These are phyloP conservation scores for Cordyceps pruinosa DNA, from an alignment of 2,329 filamentous ascomycete species.

Conservation along the genomic window DNA sequence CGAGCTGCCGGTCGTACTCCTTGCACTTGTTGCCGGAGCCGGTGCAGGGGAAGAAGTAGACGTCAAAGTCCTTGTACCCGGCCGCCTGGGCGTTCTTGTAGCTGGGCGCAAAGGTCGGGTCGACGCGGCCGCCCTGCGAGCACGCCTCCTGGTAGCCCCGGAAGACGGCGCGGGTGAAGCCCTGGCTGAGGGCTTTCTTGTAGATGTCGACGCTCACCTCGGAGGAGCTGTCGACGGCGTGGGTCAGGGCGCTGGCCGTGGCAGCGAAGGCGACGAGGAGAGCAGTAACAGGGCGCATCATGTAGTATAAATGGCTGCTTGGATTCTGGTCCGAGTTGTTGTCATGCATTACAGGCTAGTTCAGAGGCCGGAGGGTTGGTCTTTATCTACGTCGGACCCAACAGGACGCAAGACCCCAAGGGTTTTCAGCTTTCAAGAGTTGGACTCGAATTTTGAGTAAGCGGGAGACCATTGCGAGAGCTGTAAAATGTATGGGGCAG, in stretches of 20 bases:
- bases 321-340: background rate
- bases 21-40: constrained; percentile 12
- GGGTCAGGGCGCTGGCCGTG: constrained; percentile 3
- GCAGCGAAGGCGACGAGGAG: background rate
- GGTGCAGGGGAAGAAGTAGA: constrained; percentile 12
- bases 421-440: background rate
- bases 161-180: constrained; percentile 12
- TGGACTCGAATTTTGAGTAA: background rate
- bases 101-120: constrained; percentile 12
- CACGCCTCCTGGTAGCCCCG: constrained; percentile 13
- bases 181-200: constrained; percentile 11
- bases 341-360: no score
- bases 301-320: background rate
- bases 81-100: constrained; percentile 9
- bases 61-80: constrained; percentile 13
- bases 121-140: constrained; percentile 11
- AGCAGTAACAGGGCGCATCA: background rate
- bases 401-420: background rate
- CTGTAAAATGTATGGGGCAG: background rate
- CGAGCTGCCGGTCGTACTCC: constrained; percentile 8
- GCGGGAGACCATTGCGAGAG: background rate
- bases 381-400: background rate
- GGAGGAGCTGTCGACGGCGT: constrained; percentile 10
- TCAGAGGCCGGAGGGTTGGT: no score
- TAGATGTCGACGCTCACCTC: background rate